Conservation (phyloP, 106 monocot species). For the Platanthera guangdongensis region DNA sequence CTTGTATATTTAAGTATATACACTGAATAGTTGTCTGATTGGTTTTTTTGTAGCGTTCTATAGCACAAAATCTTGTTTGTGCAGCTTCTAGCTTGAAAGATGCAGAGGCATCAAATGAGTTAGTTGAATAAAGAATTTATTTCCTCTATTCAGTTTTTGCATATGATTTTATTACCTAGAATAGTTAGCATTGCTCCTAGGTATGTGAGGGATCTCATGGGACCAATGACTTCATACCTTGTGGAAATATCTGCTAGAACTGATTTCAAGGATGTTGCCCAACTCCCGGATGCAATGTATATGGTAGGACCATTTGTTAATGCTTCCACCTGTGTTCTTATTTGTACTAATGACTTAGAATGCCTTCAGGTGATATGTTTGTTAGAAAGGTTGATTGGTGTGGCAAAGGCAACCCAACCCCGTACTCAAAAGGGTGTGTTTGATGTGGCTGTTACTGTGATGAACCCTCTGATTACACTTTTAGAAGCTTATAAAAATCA, state of each 20-base stretch:
- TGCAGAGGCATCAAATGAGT: slow-evolving; percentile 64
- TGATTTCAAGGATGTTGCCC: slow-evolving; percentile 61
- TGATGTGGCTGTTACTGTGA: slow-evolving; percentile 65
- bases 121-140: slow-evolving; percentile 17
- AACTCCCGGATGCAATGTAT: slow-evolving; percentile 63
- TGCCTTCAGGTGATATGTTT: slow-evolving; percentile 67
- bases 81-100: slow-evolving; percentile 72
- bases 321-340: neutral
- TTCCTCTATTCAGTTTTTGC: neutral
- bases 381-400: slow-evolving; percentile 89
- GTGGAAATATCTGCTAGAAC: slow-evolving; percentile 53
- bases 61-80: slow-evolving; percentile 78
- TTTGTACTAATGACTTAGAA: slow-evolving; percentile 1
- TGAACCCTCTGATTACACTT: slow-evolving; percentile 71
- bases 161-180: neutral
- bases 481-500: slow-evolving; percentile 83
- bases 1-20: neutral
- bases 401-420: slow-evolving; percentile 80
- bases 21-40: slow-evolving; percentile 7
- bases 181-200: slow-evolving; percentile 23
- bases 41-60: slow-evolving; percentile 56
- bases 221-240: slow-evolving; percentile 64
- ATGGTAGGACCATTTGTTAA: slow-evolving; percentile 35
- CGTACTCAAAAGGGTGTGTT: slow-evolving; percentile 82
- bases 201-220: slow-evolving; percentile 77